Evolutionary conservation across 2,329 filamentous ascomycete genomes (phyloP), one percentile per base, ranked within the genome.

Genomic region (Alternaria sp.): DNA sequence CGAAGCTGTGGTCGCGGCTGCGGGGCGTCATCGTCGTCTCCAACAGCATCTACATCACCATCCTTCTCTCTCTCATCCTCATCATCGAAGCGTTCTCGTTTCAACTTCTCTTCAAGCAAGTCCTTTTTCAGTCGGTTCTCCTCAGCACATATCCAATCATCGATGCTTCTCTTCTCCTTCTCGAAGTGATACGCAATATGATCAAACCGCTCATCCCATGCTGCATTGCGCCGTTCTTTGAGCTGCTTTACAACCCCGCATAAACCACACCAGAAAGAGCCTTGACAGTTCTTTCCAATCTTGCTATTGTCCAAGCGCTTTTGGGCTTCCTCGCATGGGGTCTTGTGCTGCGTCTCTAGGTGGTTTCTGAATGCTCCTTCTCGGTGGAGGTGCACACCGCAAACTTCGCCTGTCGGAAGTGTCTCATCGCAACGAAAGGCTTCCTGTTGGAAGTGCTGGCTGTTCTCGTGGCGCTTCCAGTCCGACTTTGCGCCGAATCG

Each of bases 401-500:
- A 95, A 4, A 54, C 36, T 14, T 46, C 55, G 20, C 58, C 49
- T 4, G 57, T 27, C 1, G 48, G 18, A 1, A 56, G 11, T 12
- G 46, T 22, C 6, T 61, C 71, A 30, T 85, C 82, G 73, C 93
- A 97, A 30, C 86, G 87, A 89, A 91, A 97, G 49, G 85, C 84
- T 71, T 93, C 90, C 6, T 86, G 77, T 60, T 90, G 87, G 62
- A 86, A 88, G 75, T 97, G 93, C 71, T 94, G 91, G 16, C 86
- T 88, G 66, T 88, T 90, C 73, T 97, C 94, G 72, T 97, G 94
- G 1, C 94, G 88, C 75, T 96, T 97, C 94, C 89, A 97, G 78
- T 97, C 94, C 60, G 93, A 94, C 74, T 97, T 97, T 77, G 91
- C 94, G n/a, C 94, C 94, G 68, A 97, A 97, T 0, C 75, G 83